A percentile compares a stretch with the other conserved stretches of the same genome.
These are phyloP conservation scores for Solanum clarkiae DNA, from an alignment of 257 asterid genomes.

Conservation along the genomic window DNA sequence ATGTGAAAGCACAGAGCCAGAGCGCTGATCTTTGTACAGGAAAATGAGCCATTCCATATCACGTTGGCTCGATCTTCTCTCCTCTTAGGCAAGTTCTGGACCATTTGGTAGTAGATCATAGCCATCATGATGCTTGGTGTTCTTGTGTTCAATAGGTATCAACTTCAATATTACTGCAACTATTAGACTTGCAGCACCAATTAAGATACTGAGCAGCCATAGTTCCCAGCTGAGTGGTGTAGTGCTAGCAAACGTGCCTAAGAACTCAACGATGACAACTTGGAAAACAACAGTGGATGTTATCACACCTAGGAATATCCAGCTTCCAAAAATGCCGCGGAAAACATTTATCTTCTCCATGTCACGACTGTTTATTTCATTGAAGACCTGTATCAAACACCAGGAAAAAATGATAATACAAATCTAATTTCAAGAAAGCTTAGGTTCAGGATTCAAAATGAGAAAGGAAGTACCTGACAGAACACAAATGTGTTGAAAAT, in stretches of 20 bases:
- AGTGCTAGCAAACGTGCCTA: slow-evolving; percentile 55
- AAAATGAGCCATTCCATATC: neutral
- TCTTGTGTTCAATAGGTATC: slow-evolving; percentile 32
- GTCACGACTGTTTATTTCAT: slow-evolving; percentile 78
- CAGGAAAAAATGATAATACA: neutral
- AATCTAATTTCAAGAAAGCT: no score
- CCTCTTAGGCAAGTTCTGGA: slow-evolving; percentile 45
- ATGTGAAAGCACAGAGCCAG: neutral
- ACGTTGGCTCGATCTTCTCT: neutral
- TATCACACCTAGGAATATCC: slow-evolving; percentile 47
- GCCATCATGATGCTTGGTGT: slow-evolving; percentile 41
- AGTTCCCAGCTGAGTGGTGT: slow-evolving; percentile 38
- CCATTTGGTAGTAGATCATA: slow-evolving; percentile 63
- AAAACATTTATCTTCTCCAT: slow-evolving; percentile 70
- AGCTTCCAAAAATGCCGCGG: slow-evolving; percentile 50
- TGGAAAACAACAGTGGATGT: slow-evolving; percentile 53
- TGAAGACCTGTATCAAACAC: slow-evolving; percentile 38
- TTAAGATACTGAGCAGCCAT: slow-evolving; percentile 47
- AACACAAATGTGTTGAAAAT: slow-evolving; percentile 84
- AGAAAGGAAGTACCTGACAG: slow-evolving; percentile 39
- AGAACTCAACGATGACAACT: slow-evolving; percentile 43
- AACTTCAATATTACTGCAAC: slow-evolving; percentile 47
- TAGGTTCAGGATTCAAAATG: no score
- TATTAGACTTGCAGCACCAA: slow-evolving; percentile 40
- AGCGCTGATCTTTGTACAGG: neutral